A percentile compares a stretch with the other conserved stretches of the same genome.
phyloP scores from a whole-genome alignment of 495 filamentous ascomycete species.

The Tuber aestivum region DNA sequence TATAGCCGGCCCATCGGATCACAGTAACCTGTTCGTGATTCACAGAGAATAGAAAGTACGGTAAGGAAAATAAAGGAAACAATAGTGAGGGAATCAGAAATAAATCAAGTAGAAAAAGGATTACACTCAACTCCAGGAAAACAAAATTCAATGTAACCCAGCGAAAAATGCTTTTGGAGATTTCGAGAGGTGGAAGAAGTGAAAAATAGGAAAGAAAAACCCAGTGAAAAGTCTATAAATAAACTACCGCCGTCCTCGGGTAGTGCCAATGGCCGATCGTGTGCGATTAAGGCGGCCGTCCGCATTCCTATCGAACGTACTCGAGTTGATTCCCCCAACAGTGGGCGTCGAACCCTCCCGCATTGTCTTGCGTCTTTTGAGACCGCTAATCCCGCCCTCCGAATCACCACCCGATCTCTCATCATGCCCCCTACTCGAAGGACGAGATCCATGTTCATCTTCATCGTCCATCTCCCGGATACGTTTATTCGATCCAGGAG shows the following conservation, averaged over 20 bases:
- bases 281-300: conserved; percentile 41
- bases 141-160: conserved; percentile 40
- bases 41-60: conserved; percentile 8
- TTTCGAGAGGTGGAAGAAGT: conserved; percentile 31
- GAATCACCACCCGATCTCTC: conserved; percentile 37
- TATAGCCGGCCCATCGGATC: conserved; percentile 39
- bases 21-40: conserved; percentile 34
- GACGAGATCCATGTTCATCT: conserved; percentile 63
- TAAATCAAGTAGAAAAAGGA: conserved; percentile 32
- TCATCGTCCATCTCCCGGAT: conserved; percentile 72
- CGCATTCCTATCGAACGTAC: conserved; percentile 33
- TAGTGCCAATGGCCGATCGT: conserved; percentile 34
- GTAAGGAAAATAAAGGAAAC: conserved; percentile 28
- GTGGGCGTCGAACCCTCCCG: conserved; percentile 52
- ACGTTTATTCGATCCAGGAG: conserved; percentile 60
- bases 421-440: conserved; percentile 53
- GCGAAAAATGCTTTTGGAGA: conserved; percentile 36
- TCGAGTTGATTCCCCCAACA: conserved; percentile 31
- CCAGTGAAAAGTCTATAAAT: conserved; percentile 31
- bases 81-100: conserved; percentile 25
- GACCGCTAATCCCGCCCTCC: conserved; percentile 53
- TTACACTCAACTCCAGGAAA: conserved; percentile 40
- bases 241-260: conserved; percentile 34
- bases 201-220: conserved; percentile 19
- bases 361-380: conserved; percentile 81